Conservation (phyloP, 179 eudicot genomes). For the Nepenthes alata region DNA sequence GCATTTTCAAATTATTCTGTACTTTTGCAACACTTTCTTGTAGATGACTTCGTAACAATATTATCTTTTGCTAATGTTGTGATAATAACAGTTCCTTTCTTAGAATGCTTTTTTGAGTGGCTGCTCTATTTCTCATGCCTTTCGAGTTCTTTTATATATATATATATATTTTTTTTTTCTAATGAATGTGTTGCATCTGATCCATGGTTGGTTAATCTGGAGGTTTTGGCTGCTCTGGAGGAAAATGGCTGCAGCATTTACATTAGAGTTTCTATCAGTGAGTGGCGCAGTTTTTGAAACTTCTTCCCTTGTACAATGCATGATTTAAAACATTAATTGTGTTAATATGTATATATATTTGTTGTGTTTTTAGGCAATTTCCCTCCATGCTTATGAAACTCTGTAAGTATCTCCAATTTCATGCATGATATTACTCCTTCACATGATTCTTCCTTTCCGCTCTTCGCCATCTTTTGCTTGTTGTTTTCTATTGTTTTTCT, state of each 20-base stretch:
- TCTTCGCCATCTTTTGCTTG: too few species aligned
- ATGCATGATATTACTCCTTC: too few species aligned
- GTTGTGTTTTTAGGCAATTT: conserved; percentile 18
- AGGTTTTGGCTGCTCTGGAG: conserved; percentile 37
- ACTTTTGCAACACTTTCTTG: conserved; percentile 6
- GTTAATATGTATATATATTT: conserved; percentile 6
- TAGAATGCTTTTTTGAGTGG: too few species aligned
- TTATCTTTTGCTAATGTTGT: background rate
- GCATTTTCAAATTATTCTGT: too few species aligned
- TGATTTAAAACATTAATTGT: too few species aligned
- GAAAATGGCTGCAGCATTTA: conserved; percentile 30
- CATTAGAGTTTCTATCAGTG: conserved; percentile 23
- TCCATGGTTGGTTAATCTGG: conserved; percentile 51
- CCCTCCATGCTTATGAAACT: conserved; percentile 12
- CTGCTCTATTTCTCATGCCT: too few species aligned
- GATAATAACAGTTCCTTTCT: too few species aligned
- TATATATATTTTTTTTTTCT: conserved; percentile 12
- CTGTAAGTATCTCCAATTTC: conserved; percentile 28
- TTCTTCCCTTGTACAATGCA: background rate
- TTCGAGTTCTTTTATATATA: too few species aligned
- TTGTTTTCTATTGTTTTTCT: too few species aligned
- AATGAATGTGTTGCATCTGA: conserved; percentile 49
- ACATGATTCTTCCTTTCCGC: too few species aligned
- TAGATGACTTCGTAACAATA: background rate
- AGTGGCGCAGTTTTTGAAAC: conserved; percentile 19